Evolutionary conservation across 78 protist species (phyloP).

Genomic region (Dictyostelium capitatum): DNA sequence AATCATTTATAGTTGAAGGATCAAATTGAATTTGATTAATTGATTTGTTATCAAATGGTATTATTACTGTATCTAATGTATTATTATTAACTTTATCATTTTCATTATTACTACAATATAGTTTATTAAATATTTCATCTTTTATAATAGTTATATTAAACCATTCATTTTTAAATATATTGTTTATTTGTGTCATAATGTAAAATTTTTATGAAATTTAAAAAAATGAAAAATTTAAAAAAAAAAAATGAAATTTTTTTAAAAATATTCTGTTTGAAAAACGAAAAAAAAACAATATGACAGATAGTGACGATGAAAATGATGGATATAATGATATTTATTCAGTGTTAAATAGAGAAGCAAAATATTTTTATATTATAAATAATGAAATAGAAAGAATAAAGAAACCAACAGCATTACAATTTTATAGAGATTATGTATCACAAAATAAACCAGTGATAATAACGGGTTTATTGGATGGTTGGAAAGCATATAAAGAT

Average conservation of each 20-base stretch:
- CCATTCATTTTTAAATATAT: conserved; percentile 15
- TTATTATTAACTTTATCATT: neutral
- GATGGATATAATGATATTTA: conserved; percentile 21
- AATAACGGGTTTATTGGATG: conserved; percentile 42
- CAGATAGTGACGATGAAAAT: neutral
- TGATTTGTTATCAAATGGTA: neutral
- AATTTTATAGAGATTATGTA: conserved; percentile 83
- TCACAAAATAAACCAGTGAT: conserved; percentile 81
- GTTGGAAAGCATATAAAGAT: conserved; percentile 57
- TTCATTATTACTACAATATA: neutral
- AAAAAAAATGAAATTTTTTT: neutral
- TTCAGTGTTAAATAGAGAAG: conserved; percentile 18
- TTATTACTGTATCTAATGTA: neutral
- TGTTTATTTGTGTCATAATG: neutral
- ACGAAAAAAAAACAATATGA: neutral
- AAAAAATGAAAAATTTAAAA: neutral
- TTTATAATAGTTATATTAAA: conserved; percentile 6
- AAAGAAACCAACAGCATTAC: conserved; percentile 69
- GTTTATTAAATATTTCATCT: neutral
- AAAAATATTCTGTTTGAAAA: neutral
- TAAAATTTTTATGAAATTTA: neutral
- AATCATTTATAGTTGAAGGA: conserved; percentile 11
- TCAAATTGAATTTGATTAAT: neutral
- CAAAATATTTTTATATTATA: conserved; percentile 66
- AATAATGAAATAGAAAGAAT: conserved; percentile 65